Evolutionary conservation across 768 basidiomycete species (phyloP), one percentile per base, ranked within the genome.

Genomic region (Suillus alpinus): DNA sequence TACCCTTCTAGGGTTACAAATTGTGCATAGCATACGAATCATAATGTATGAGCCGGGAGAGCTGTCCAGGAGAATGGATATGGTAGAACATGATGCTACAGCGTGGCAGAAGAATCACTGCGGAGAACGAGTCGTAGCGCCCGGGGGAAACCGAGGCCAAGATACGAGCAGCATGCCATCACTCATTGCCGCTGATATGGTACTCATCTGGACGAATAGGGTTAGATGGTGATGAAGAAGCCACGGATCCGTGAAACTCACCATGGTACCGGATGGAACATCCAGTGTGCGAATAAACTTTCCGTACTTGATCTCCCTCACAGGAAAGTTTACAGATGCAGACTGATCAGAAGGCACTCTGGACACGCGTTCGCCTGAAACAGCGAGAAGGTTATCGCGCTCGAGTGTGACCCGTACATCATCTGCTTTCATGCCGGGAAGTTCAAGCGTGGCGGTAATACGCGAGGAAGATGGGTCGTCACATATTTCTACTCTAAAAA

Each of bases 291-390:
- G 77, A 57, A 69, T 69, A 46, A 78, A 79, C 57, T 65, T 65
- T 51, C 78, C 78, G 50, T 77, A 79, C 56, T 76, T 77, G 59
- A 79, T 72, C 65, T 79, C 78, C 59, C 71, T 74, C 55, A 71
- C 61, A 23, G 64, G 70, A 59, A 71, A 79, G 2, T 57, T 69
- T 0, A 66, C 61, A 32, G 64, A 56, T 26, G 46, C 55, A 29
- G 49, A 60, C 16, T 68, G 67, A 56, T 62, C 64, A 18, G 63
- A 66, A 59, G 65, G 66, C 7, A 59, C 56, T 40, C 56, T 65
- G 0, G 62, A 53, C 0, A 41, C 59, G 4, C 78, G 74, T 47
- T 73, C 69, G 13, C 78, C 79, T 3, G 76, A 74, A 46, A 80
- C 60, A 46, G 76, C 63, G 18, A 80, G 71, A 0, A 58, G 52